Base-by-base conservation (phyloP, 768 basidiomycete species). In the Clathrus columnatus region DNA sequence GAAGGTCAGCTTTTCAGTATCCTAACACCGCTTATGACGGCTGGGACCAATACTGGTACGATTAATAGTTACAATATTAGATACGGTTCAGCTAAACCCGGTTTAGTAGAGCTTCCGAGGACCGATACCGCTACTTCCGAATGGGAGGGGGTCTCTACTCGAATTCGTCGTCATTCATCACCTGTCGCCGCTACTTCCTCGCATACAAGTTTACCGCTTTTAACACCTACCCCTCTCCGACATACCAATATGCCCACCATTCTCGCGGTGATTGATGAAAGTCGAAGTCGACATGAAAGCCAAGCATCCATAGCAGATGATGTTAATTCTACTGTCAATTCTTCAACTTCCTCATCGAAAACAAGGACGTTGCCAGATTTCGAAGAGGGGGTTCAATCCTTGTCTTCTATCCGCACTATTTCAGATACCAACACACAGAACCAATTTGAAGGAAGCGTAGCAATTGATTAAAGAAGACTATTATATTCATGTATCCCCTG, bases 1-100 rank as follows among this genome's bases (percentile, higher is more conserved):
- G 89, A 93, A 67, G 86, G 92, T 63, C 85, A 91, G 65, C 93
- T 96, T 60, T 95, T 95, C 71, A 90, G 83, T 65, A 94, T 96
- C 58, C 78, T 97, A 1, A 84, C 91, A 5, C 93, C 94, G 2
- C 75, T 91, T 28, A 76, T 80, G 48, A 83, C 54, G 6, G 44
- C 54, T 11, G 54, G 48, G 4, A n/a, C 45, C 18, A 47, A 55
- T 4, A 10, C 45, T 1, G 16, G 41, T 11, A 18, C 43, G 18
- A 44, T 43, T 53, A 24, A 44, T 10, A 24, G n/a, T 53, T 20
- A 43, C 18, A n/a, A 26, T 10, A 47, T 26, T 44, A 11, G 27
- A 16, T 44, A 44, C 8, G 51, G 48, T 10, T 47, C 24, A 17
- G 46, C 24, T 10, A n/a, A 11, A 36, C 14, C 36, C 10, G 10